Evolutionary conservation across 2,329 filamentous ascomycete genomes (phyloP), one percentile per base, ranked within the genome.

Genomic region (Arthrobotrys musiformis): DNA sequence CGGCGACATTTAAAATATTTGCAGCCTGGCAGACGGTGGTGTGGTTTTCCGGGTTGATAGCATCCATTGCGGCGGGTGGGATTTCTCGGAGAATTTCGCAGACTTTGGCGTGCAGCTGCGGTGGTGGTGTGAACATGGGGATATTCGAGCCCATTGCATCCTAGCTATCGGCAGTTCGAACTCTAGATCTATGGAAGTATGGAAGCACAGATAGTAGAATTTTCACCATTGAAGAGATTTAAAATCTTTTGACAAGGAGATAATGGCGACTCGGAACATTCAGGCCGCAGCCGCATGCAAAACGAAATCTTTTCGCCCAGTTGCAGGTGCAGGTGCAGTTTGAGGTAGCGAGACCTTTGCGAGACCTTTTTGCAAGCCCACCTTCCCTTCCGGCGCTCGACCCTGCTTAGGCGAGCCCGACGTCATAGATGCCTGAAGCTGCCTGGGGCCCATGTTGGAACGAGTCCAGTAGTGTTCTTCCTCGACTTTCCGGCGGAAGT

Each of bases 371-470:
- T 56, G 28, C 50, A 56, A 35, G 69, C 26, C 61, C 46, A 62
- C 62, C 60, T 66, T 67, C 62, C 70, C 17, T 19, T 67, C 52
- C 52, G 30, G 33, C 44, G 26, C n/a, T 19, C 17, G 30, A 37
- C 46, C 54, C 58, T 64, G 46, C 69, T 60, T 62, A 63, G 62
- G 54, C 56, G 46, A 68, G 63, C 22, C 70, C 70, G 70, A 75
- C 70, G 70, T 75, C 70, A 75, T 75, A 54, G 70, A 68, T 63
- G 70, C 56, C 70, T 63, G 46, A 17, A 26, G 26, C 26, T 62
- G 52, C 67, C 42, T 58, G 33, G 52, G 40, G 9, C 54, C 64
- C 67, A 62, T 40, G 44, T 24, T 48, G 7, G 44, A 24, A 48
- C 19, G 13, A n/a, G n/a, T 19, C n/a, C n/a, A 42, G n/a, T n/a